Base-by-base conservation (phyloP, 371 early-diverging fungal genomes). In the Choanephora cucurbitarum region DNA sequence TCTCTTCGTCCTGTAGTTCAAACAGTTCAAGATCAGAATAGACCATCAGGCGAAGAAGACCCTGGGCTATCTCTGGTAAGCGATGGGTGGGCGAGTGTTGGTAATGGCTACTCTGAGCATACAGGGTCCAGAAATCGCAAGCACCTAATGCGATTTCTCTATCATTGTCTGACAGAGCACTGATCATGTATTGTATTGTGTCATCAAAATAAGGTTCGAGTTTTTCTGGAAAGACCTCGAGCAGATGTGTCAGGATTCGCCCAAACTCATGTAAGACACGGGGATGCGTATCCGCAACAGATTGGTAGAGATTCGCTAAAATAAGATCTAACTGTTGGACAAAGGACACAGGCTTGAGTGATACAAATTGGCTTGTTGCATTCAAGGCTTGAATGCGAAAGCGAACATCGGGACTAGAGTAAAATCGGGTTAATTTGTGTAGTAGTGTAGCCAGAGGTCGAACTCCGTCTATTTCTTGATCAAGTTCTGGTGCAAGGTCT, bases 61-160 rank as follows among this genome's bases (percentile, higher is more conserved):
- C 80, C 9, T 91, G 87, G n/a, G 94, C 75, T 32, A 96, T 70
- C 49, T 78, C 73, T 46, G 80, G 76, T 33, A 95, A 64, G 61
- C 82, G 82, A 3, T 90, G 87, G 34, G 79, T 80, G 46, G 94
- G 67, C 51, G 85, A 71, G 43, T 86, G 85, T 32, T 71, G 67
- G 54, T 90, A 67, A n/a, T 76, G 77, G 15, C 88, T 85, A 52
- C 85, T 88, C 64, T 96, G 95, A 37, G 91, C 92, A 73, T 93
- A 88, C 18, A 87, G 83, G 32, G 92, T 68, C 95, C 95, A 96
- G 70, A 96, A 95, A 75, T 94, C 95, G 69, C 91, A 90, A 5
- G 95, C 93, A 70, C 91, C 91, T 58, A 93, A 70, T 18, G 92
- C 91, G 10, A 94, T 82, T 32, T 72, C 56, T 24, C 85, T 81